Conservation (phyloP, 139 green algal species). For the Tetradesmus lagerheimii region DNA sequence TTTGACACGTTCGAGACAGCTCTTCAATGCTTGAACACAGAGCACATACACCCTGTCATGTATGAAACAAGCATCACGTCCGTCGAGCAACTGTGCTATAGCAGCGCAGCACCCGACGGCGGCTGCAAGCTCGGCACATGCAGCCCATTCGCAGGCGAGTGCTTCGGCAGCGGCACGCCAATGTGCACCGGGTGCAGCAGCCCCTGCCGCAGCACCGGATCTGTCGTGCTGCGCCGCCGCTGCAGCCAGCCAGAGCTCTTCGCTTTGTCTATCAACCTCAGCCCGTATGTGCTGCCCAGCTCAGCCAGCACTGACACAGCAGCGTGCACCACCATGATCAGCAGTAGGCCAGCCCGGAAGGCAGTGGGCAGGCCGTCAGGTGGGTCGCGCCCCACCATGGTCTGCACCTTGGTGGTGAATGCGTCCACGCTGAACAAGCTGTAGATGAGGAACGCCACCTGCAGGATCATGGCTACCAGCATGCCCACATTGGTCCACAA, state of each 20-base stretch:
- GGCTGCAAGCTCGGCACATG: constrained; percentile 22
- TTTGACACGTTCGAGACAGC: not conserved
- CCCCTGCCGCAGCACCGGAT: constrained; percentile 18
- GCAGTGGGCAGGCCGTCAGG: constrained; percentile 14
- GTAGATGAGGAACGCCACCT: constrained; percentile 60
- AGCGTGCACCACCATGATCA: constrained; percentile 52
- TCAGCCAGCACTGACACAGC: constrained; percentile 34
- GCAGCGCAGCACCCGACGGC: constrained; percentile 33
- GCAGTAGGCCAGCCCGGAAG: constrained; percentile 50
- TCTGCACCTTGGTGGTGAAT: constrained; percentile 62
- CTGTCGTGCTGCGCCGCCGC: not conserved
- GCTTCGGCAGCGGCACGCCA: not conserved
- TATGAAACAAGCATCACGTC: too few relatives aligned
- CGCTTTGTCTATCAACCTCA: constrained; percentile 10
- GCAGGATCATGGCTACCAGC: constrained; percentile 46
- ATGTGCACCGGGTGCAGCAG: not conserved
- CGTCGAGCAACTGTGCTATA: not conserved
- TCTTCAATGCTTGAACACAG: too few relatives aligned
- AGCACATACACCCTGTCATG: too few relatives aligned
- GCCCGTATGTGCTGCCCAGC: constrained; percentile 25
- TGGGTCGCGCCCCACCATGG: constrained; percentile 54
- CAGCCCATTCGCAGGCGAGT: not conserved
- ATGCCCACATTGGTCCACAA: constrained; percentile 61
- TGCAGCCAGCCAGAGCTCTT: not conserved
- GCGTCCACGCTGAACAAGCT: constrained; percentile 53